These are phyloP conservation scores for Plantago ovata DNA, from an alignment of 257 asterid species.

Conservation along the genomic window DNA sequence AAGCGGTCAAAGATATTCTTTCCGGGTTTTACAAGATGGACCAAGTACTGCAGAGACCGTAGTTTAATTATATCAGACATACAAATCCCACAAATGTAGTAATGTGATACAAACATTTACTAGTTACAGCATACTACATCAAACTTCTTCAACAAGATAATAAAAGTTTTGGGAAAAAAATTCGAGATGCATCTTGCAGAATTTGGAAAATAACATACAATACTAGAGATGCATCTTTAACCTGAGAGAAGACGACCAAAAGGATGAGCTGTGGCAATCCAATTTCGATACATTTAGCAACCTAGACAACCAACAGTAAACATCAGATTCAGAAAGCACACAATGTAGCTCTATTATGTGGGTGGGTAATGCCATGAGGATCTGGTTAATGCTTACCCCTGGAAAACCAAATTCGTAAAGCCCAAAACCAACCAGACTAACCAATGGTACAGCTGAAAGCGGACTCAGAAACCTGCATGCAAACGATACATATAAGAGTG, in stretches of 20 bases:
- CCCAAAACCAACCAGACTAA: slow-evolving; percentile 68
- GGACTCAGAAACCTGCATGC: slow-evolving; percentile 63
- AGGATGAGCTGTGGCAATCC: slow-evolving; percentile 86
- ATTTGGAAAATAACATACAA: neutral
- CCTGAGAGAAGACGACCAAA: slow-evolving; percentile 70
- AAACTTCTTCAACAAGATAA: neutral
- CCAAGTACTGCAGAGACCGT: slow-evolving; percentile 60
- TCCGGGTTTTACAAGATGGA: slow-evolving; percentile 48
- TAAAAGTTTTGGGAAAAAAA: neutral
- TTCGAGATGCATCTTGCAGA: slow-evolving; percentile 6
- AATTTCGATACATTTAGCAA: slow-evolving; percentile 80
- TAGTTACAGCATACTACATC: neutral
- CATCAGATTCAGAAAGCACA: neutral
- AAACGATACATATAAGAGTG: neutral
- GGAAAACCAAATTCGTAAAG: slow-evolving; percentile 80
- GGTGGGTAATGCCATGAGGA: neutral
- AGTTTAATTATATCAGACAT: slow-evolving; percentile 1
- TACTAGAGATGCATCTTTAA: slow-evolving; percentile 21
- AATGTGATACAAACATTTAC: neutral
- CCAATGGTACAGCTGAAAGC: slow-evolving; percentile 75
- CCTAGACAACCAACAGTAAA: slow-evolving; percentile 38
- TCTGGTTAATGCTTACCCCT: slow-evolving; percentile 40
- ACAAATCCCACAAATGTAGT: neutral
- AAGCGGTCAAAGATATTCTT: slow-evolving; percentile 59
- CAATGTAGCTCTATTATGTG: neutral